Evolutionary conservation across 2,329 filamentous ascomycete genomes (phyloP).

Genomic region (Aureobasidium sp.): DNA sequence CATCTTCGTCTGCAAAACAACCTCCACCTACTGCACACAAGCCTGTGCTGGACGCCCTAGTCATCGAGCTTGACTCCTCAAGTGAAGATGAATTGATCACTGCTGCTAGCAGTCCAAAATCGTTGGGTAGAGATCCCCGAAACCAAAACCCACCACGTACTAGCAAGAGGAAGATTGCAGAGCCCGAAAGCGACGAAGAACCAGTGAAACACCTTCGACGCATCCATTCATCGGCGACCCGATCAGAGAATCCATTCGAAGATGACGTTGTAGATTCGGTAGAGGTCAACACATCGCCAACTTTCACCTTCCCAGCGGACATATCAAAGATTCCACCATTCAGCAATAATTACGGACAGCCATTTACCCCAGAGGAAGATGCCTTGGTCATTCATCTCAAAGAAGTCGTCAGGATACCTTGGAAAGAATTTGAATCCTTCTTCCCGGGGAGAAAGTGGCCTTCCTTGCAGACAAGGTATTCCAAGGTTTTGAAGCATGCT

Average conservation of each 20-base stretch:
- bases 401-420: not conserved
- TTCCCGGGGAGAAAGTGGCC: conserved; percentile 1
- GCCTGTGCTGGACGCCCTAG: not conserved
- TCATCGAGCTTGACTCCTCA: not conserved
- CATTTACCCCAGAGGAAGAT: conserved; percentile 2
- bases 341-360: not conserved
- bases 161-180: not conserved
- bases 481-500: not conserved
- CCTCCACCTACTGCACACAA: not conserved
- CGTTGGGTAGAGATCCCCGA: not conserved
- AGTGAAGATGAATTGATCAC: not conserved
- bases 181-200: not conserved
- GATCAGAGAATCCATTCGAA: not conserved
- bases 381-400: not conserved
- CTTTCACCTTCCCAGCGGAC: not conserved
- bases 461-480: conserved; percentile 1
- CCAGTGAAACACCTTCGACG: not conserved
- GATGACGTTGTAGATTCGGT: not conserved
- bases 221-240: not conserved
- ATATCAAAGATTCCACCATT: not conserved
- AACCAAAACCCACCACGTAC: not conserved
- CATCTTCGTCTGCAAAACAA: not conserved
- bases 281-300: not conserved
- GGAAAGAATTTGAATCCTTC: conserved; percentile 1
- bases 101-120: not conserved